These are phyloP conservation scores for Auricularia cornea DNA, from an alignment of 768 basidiomycete genomes.

Conservation along the genomic window DNA sequence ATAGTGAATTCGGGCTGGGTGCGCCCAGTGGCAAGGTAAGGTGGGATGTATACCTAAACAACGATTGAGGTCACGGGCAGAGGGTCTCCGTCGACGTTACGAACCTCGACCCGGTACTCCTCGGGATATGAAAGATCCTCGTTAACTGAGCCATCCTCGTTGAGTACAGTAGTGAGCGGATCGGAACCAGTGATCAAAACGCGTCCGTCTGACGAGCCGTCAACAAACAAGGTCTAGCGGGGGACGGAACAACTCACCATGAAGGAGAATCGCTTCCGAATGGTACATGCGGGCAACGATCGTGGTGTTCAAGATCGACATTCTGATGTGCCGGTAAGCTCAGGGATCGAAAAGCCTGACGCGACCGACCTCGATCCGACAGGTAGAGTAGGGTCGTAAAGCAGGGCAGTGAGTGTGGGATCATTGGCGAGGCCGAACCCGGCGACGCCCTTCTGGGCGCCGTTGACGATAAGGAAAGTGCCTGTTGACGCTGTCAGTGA, in stretches of 20 bases:
- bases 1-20: conserved; percentile 30
- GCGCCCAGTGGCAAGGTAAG: conserved; percentile 13
- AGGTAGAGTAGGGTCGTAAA: conserved; percentile 61
- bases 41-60: conserved; percentile 10
- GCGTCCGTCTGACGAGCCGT: conserved; percentile 8
- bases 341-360: neutral
- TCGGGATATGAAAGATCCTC: conserved; percentile 13
- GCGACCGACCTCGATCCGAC: conserved; percentile 19
- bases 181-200: conserved; percentile 14
- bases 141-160: neutral
- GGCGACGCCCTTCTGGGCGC: conserved; percentile 13
- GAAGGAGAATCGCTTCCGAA: conserved; percentile 15
- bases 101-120: conserved; percentile 12
- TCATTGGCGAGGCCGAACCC: conserved; percentile 15
- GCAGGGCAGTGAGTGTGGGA: conserved; percentile 48
- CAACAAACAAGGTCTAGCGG: neutral
- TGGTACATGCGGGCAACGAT: conserved; percentile 17
- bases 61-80: neutral
- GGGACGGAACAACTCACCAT: neutral
- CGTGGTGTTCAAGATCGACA: conserved; percentile 28
- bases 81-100: neutral
- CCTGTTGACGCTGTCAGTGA: neutral
- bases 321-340: conserved; percentile 34
- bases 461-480: conserved; percentile 7
- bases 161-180: conserved; percentile 7